Conservation (phyloP, 1,139 yeast species). For the Kazachstania sp. region DNA sequence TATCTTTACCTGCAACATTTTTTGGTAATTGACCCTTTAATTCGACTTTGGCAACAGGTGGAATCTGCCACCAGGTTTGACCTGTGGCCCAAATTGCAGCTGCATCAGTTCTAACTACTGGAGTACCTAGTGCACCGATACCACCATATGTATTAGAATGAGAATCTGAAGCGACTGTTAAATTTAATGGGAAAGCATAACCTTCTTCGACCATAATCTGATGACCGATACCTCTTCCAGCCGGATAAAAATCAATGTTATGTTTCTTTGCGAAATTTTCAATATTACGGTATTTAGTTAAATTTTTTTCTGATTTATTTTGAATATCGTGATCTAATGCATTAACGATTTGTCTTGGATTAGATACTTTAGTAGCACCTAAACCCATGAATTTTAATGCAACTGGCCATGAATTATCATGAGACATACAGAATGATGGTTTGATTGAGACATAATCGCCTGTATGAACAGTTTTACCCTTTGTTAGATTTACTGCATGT, state of each 20-base stretch:
- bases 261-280: slow-evolving; percentile 81
- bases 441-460: slow-evolving; percentile 93
- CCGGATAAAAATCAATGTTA: slow-evolving; percentile 96
- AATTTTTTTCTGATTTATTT: slow-evolving; percentile 78
- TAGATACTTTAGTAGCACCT: slow-evolving; percentile 77
- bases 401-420: slow-evolving; percentile 98
- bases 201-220: slow-evolving; percentile 99
- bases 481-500: slow-evolving; percentile 76
- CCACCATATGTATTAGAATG: slow-evolving; percentile 99
- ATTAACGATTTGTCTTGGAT: slow-evolving; percentile 85
- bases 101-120: slow-evolving; percentile 96
- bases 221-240: slow-evolving; percentile 98
- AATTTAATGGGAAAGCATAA: slow-evolving; percentile 87
- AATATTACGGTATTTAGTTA: slow-evolving; percentile 79
- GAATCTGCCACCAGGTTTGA: slow-evolving; percentile 99
- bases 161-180: slow-evolving; percentile 95
- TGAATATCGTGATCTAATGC: slow-evolving; percentile 98
- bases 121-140: slow-evolving; percentile 90
- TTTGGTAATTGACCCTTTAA: slow-evolving; percentile 69
- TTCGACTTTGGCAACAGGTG: slow-evolving; percentile 95
- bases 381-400: slow-evolving; percentile 93
- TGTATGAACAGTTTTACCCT: slow-evolving; percentile 62
- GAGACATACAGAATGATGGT: slow-evolving; percentile 98
- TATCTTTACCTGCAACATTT: slow-evolving; percentile 94
- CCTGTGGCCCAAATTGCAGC: slow-evolving; percentile 99